A percentile compares a stretch with the other conserved stretches of the same genome.
These are phyloP conservation scores for Pyricularia pennisetigena DNA, from an alignment of 2,329 filamentous ascomycete species.

Conservation along the genomic window DNA sequence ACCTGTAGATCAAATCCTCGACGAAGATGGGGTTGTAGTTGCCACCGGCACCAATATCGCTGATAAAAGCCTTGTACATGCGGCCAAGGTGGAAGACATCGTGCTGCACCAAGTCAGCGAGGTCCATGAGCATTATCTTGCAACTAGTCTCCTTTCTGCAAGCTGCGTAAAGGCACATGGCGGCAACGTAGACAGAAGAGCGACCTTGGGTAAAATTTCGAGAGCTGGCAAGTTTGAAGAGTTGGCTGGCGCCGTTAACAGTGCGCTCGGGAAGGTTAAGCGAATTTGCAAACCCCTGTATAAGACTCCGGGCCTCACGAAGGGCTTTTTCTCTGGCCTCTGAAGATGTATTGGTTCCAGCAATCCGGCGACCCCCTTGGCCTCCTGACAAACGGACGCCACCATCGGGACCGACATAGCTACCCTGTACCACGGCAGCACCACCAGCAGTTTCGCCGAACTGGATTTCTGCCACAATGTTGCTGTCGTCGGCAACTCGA, in stretches of 20 bases:
- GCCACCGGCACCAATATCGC: conserved; percentile 45
- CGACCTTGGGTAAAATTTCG: conserved; percentile 80
- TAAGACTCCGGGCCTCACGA: conserved; percentile 45
- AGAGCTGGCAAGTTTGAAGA: conserved; percentile 66
- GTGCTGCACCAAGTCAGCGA: conserved; percentile 72
- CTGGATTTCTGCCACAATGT: conserved; percentile 84
- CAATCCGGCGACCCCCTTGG: conserved; percentile 50
- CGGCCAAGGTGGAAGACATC: conserved; percentile 91
- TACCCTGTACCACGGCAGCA: conserved; percentile 84
- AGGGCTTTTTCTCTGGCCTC: conserved; percentile 51
- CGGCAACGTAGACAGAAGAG: conserved; percentile 72
- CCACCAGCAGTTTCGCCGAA: conserved; percentile 84
- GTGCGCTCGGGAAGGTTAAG: conserved; percentile 52
- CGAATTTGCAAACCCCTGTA: conserved; percentile 52
- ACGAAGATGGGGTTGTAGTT: conserved; percentile 63
- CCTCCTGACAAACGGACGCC: conserved; percentile 57
- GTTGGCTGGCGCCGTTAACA: conserved; percentile 56
- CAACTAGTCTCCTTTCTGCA: conserved; percentile 70
- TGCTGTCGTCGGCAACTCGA: conserved; percentile 71
- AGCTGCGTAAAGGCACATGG: conserved; percentile 84
- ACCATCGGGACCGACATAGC: conserved; percentile 74
- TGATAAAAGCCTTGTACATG: conserved; percentile 74
- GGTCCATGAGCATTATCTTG: conserved; percentile 87
- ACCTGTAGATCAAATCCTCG: conserved; percentile 85
- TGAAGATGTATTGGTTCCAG: conserved; percentile 36